These are phyloP conservation scores for Russula lepida DNA, from an alignment of 768 basidiomycete genomes.

Conservation along the genomic window DNA sequence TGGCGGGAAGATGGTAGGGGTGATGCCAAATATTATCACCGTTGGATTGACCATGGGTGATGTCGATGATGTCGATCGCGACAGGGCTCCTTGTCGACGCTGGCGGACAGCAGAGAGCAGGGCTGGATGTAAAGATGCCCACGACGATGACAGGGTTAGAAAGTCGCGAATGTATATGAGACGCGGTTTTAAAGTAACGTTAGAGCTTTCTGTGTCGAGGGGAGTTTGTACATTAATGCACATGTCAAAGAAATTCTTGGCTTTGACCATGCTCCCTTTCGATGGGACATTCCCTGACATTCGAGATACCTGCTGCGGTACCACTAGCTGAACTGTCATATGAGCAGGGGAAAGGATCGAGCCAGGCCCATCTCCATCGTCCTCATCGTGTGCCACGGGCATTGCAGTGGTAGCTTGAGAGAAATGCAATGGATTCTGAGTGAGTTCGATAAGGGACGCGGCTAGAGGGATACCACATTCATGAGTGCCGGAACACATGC, in stretches of 20 bases:
- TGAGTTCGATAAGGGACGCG: slow-evolving; percentile 57
- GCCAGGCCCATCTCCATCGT: slow-evolving; percentile 39
- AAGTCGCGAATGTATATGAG: slow-evolving; percentile 83
- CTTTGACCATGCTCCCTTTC: slow-evolving; percentile 30
- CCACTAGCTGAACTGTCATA: slow-evolving; percentile 41
- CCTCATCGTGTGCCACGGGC: slow-evolving; percentile 30
- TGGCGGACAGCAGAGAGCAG: slow-evolving; percentile 72
- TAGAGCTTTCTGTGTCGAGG: slow-evolving; percentile 19
- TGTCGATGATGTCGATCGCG: slow-evolving; percentile 50
- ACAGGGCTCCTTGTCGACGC: slow-evolving; percentile 57
- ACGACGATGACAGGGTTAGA: slow-evolving; percentile 60
- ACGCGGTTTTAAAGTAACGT: slow-evolving; percentile 41
- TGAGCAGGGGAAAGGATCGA: slow-evolving; percentile 28
- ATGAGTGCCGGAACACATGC: not conserved
- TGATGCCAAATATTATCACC: slow-evolving; percentile 82
- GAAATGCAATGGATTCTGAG: slow-evolving; percentile 72
- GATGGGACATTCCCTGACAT: slow-evolving; percentile 4
- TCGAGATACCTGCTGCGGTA: slow-evolving; percentile 27
- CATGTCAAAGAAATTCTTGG: slow-evolving; percentile 68
- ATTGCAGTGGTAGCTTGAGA: slow-evolving; percentile 26
- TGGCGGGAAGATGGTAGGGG: slow-evolving; percentile 61
- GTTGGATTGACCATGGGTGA: slow-evolving; percentile 62
- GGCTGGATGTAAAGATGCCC: slow-evolving; percentile 72
- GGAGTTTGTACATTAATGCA: slow-evolving; percentile 52
- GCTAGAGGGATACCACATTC: slow-evolving; percentile 37